A percentile compares a stretch with the other conserved stretches of the same genome.
These are phyloP conservation scores for Reutealis trisperma DNA, from an alignment of 345 rosid genomes.

Conservation along the genomic window DNA sequence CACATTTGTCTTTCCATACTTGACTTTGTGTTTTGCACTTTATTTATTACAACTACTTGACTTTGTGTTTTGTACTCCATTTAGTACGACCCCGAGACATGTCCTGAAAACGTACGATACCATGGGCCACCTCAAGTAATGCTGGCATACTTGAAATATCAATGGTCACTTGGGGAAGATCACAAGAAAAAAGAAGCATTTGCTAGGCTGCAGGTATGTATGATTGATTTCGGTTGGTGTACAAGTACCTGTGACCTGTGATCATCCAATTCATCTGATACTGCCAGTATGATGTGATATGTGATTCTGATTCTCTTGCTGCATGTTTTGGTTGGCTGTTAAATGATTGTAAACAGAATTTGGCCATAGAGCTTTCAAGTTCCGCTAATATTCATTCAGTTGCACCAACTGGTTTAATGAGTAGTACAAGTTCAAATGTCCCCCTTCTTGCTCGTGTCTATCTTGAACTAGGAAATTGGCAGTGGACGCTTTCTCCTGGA, in stretches of 20 bases:
- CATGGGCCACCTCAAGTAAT: constrained; percentile 97
- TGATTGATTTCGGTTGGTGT: constrained; percentile 9
- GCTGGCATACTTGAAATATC: constrained; percentile 88
- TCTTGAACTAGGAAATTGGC: constrained; percentile 85
- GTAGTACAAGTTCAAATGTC: constrained; percentile 50
- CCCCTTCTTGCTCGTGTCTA: constrained; percentile 87
- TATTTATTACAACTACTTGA: background rate
- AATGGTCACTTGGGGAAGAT: constrained; percentile 99
- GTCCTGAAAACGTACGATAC: constrained; percentile 64
- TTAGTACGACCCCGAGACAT: constrained; percentile 91
- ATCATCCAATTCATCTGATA: background rate
- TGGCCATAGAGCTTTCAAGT: constrained; percentile 73
- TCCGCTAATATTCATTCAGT: constrained; percentile 54
- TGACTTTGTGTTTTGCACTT: constrained; percentile 13
- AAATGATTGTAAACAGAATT: constrained; percentile 43
- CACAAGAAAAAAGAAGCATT: constrained; percentile 90
- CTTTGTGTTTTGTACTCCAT: constrained; percentile 18
- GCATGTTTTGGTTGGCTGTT: constrained; percentile 20
- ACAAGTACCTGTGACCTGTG: too few species aligned
- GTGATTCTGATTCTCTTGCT: constrained; percentile 9
- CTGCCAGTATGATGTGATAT: constrained; percentile 12
- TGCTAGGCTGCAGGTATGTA: constrained; percentile 71
- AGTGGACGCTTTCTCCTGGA: constrained; percentile 86
- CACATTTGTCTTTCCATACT: background rate
- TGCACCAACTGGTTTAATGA: constrained; percentile 45